phyloP scores from a whole-genome alignment of 75 land plant genomes.

The Pinus albicaulis region DNA sequence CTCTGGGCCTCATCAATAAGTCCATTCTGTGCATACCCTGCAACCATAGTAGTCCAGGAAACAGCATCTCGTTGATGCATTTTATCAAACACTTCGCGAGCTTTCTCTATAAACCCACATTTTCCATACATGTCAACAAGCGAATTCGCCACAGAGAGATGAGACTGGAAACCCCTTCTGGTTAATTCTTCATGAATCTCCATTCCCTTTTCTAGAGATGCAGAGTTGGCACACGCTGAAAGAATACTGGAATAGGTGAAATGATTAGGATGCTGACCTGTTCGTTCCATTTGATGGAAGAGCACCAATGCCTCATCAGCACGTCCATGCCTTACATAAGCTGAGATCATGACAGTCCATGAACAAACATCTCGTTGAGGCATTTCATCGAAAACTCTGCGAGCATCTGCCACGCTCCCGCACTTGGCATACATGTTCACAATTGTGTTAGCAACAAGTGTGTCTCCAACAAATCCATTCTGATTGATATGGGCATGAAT shows the following conservation, averaged over 20 bases:
- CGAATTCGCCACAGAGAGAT: conserved; percentile 21
- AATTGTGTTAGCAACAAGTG: conserved; percentile 31
- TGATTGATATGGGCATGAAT: conserved; percentile 24
- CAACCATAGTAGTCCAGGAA: not conserved
- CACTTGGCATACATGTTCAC: conserved; percentile 38
- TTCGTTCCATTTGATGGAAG: conserved; percentile 31
- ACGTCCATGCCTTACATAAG: conserved; percentile 14
- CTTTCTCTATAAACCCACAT: not conserved
- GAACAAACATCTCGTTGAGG: conserved; percentile 20
- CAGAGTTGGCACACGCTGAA: conserved; percentile 6
- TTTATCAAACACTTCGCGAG: not conserved
- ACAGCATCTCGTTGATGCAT: not conserved
- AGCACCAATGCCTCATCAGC: conserved; percentile 16
- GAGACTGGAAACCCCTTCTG: conserved; percentile 13
- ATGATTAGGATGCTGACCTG: conserved; percentile 23
- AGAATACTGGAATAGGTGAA: conserved; percentile 27
- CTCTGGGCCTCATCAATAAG: not conserved
- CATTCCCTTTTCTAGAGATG: conserved; percentile 3
- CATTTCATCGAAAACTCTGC: conserved; percentile 41
- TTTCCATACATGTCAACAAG: not conserved
- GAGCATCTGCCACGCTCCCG: conserved; percentile 6
- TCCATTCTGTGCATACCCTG: not conserved
- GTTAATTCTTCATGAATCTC: conserved; percentile 9
- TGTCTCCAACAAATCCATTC: conserved; percentile 21
- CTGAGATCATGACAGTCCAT: conserved; percentile 41